Conservation (phyloP, 2,329 filamentous ascomycete species). For the Penicillium sp. region DNA sequence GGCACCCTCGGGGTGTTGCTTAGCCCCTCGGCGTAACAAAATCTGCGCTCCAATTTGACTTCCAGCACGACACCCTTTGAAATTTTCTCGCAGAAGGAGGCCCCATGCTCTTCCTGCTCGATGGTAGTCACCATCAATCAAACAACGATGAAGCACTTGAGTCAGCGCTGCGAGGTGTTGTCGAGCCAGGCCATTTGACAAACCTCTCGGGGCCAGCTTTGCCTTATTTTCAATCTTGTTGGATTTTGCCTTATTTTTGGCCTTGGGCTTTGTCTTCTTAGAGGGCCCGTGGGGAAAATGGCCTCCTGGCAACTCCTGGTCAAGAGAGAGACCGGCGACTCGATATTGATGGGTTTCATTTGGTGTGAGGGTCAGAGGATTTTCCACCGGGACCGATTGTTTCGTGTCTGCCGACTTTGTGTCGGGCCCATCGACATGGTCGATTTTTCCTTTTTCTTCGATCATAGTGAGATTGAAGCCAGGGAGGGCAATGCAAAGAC, state of each 20-base stretch:
- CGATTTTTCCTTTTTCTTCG: slow-evolving; percentile 33
- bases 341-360: slow-evolving; percentile 46
- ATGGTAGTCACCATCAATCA: slow-evolving; percentile 68
- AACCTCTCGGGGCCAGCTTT: slow-evolving; percentile 28
- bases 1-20: not conserved
- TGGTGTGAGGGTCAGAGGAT: slow-evolving; percentile 37
- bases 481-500: slow-evolving; percentile 39
- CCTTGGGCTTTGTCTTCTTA: slow-evolving; percentile 9
- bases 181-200: slow-evolving; percentile 29
- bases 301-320: slow-evolving; percentile 40
- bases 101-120: slow-evolving; percentile 75
- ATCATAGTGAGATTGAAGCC: slow-evolving; percentile 40
- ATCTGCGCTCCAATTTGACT: slow-evolving; percentile 80
- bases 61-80: slow-evolving; percentile 60
- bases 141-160: slow-evolving; percentile 69
- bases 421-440: slow-evolving; percentile 26
- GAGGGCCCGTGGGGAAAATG: slow-evolving; percentile 43
- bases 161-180: slow-evolving; percentile 68
- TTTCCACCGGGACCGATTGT: slow-evolving; percentile 27
- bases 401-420: slow-evolving; percentile 29
- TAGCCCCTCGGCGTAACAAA: slow-evolving; percentile 59
- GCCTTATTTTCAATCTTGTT: slow-evolving; percentile 9
- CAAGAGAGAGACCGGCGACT: slow-evolving; percentile 40
- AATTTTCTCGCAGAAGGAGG: slow-evolving; percentile 65
- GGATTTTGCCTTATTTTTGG: no score